Evolutionary conservation across 2,329 filamentous ascomycete species (phyloP), one percentile per base, ranked within the genome.

Genomic region (Alternaria burnsii): DNA sequence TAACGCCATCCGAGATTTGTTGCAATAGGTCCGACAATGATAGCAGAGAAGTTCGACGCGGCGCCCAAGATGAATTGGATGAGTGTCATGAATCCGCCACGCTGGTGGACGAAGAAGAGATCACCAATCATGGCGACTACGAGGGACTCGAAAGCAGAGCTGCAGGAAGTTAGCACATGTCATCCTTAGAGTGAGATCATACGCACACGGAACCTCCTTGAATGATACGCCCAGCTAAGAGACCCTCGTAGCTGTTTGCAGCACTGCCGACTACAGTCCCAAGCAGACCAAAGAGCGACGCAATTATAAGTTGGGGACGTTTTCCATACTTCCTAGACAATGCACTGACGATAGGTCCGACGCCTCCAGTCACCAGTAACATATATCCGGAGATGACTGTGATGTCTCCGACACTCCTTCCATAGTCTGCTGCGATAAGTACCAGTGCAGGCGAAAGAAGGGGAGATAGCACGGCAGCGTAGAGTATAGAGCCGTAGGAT

Each of bases 361-460:
- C 70, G 12, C 67, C 61, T 5, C 69, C 76, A 5, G 75, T 75
- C 4, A 78, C 76, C 1, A 79, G 61, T 6, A 79, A 65, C 68
- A 76, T 76, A 42, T 78, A 79, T n/a, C 77, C 76, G 7, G 74
- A 77, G 16, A 78, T 75, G 32, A 76, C 69, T 5, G 76, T 78
- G 52, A 78, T 75, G 38, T 77, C 75, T 20, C 56, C 63, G 26
- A 79, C 65, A 0, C 59, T 44, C 12, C 62, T 68, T 0, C 70
- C 38, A 34, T 76, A 76, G 20, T 76, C 71, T 30, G 66, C 34
- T 1, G 77, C 71, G 41, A 78, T 76, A 32, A 76, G 67, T 5
- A 77, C 72, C 5, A 78, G 60, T 2, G 74, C 75, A 3, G 77
- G 74, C n/a, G 73, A 77, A 3, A 79, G 68, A 10, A 79, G 70